Evolutionary conservation across 306 rosid genomes (phyloP).

Genomic region (Pterocarpus macrocarpus): DNA sequence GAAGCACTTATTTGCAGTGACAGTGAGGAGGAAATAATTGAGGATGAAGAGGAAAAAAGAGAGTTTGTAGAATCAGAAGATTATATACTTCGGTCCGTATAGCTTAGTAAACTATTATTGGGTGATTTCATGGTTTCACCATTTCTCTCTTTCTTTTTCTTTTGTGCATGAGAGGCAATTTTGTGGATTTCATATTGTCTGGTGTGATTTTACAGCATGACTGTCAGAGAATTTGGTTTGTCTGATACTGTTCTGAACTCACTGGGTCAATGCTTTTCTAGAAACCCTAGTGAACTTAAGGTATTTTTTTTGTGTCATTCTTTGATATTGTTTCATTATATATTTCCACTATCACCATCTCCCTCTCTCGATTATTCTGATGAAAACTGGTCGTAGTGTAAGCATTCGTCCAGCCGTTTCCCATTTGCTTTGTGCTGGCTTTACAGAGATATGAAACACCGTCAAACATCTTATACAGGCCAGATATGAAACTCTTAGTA

Average conservation of each 20-base stretch:
- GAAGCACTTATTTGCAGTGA: constrained; percentile 99
- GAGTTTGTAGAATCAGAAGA: constrained; percentile 90
- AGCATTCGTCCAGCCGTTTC: constrained; percentile 90
- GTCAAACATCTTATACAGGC: constrained; percentile 98
- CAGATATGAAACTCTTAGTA: constrained; percentile 74
- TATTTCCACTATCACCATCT: constrained; percentile 39
- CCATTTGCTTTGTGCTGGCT: constrained; percentile 93
- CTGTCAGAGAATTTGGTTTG: constrained; percentile 76
- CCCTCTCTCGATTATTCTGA: constrained; percentile 50
- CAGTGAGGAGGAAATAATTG: constrained; percentile 92
- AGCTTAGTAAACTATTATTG: constrained; percentile 46
- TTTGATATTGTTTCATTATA: constrained; percentile 7
- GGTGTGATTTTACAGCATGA: constrained; percentile 72
- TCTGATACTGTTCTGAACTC: constrained; percentile 79
- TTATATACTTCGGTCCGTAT: constrained; percentile 86
- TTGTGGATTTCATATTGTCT: constrained; percentile 44
- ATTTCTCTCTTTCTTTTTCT: constrained; percentile 26
- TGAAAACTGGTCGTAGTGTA: constrained; percentile 75
- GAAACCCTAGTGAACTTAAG: constrained; percentile 82
- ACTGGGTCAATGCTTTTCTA: constrained; percentile 81
- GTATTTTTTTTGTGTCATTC: constrained; percentile 50
- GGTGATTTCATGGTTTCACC: constrained; percentile 38
- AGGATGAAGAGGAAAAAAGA: constrained; percentile 94
- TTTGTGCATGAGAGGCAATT: constrained; percentile 38
- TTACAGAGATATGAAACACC: constrained; percentile 96